phyloP scores from a whole-genome alignment of 2,329 filamentous ascomycete species.

The Alternaria sp. region DNA sequence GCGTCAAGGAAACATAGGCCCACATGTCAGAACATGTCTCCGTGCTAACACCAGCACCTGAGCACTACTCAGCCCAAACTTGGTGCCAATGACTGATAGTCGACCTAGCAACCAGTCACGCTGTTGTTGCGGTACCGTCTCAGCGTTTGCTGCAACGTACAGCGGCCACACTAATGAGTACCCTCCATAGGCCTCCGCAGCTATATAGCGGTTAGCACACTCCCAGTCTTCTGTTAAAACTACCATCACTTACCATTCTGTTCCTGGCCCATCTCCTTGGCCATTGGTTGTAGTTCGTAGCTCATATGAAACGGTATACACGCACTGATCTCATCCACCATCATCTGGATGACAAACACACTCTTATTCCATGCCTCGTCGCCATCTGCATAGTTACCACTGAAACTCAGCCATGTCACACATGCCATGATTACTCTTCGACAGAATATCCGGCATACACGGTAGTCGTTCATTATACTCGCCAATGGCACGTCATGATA shows the following conservation, averaged over 20 bases:
- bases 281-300: slow-evolving; percentile 49
- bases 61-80: slow-evolving; percentile 49
- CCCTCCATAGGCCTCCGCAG: slow-evolving; percentile 51
- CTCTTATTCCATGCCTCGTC: slow-evolving; percentile 28
- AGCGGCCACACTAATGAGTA: slow-evolving; percentile 55
- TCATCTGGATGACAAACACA: slow-evolving; percentile 45
- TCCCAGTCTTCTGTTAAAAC: background rate
- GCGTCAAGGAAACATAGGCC: slow-evolving; percentile 46
- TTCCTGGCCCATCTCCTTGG: slow-evolving; percentile 46
- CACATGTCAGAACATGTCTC: slow-evolving; percentile 48
- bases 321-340: slow-evolving; percentile 52
- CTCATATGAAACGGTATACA: slow-evolving; percentile 52
- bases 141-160: slow-evolving; percentile 50
- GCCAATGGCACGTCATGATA: slow-evolving; percentile 52
- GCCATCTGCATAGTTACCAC: slow-evolving; percentile 19
- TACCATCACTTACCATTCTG: slow-evolving; percentile 40
- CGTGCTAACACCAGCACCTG: slow-evolving; percentile 49
- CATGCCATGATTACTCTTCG: slow-evolving; percentile 51
- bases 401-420: slow-evolving; percentile 37
- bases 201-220: slow-evolving; percentile 30
- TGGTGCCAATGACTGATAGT: slow-evolving; percentile 47
- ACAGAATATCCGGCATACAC: slow-evolving; percentile 53
- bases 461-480: slow-evolving; percentile 54
- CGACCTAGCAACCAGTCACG: slow-evolving; percentile 50
- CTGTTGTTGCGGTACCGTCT: slow-evolving; percentile 48